These are phyloP conservation scores for Suillus bovinus DNA, from an alignment of 768 basidiomycete genomes.

Conservation along the genomic window DNA sequence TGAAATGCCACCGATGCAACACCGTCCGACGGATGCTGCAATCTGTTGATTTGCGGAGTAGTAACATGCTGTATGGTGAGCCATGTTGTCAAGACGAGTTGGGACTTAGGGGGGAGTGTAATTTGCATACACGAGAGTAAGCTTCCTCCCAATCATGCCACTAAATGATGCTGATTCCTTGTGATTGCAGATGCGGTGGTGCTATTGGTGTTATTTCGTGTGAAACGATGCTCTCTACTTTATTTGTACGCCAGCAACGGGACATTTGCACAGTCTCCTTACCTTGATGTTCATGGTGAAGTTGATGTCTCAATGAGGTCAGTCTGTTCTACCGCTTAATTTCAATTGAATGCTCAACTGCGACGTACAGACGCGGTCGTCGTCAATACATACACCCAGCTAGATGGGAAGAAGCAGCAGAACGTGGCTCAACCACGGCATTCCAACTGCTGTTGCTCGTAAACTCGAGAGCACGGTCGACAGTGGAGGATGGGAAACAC, in stretches of 20 bases:
- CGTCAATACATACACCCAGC: slow-evolving; percentile 84
- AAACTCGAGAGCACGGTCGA: slow-evolving; percentile 87
- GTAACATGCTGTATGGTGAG: slow-evolving; percentile 86
- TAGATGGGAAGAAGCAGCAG: slow-evolving; percentile 88
- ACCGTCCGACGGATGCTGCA: slow-evolving; percentile 84
- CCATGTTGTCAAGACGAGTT: slow-evolving; percentile 76
- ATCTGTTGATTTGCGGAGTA: slow-evolving; percentile 90
- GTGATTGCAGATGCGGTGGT: slow-evolving; percentile 74
- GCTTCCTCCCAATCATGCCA: slow-evolving; percentile 37
- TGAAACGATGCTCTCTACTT: slow-evolving; percentile 88
- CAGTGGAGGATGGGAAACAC: slow-evolving; percentile 90
- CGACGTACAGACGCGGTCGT: slow-evolving; percentile 69
- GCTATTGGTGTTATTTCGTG: slow-evolving; percentile 90
- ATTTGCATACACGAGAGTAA: slow-evolving; percentile 92
- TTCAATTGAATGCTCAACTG: neutral
- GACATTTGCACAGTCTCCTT: slow-evolving; percentile 86
- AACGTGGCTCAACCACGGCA: slow-evolving; percentile 86
- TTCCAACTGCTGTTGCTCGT: slow-evolving; percentile 87
- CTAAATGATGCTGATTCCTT: slow-evolving; percentile 5
- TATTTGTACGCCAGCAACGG: slow-evolving; percentile 89
- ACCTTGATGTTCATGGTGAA: slow-evolving; percentile 93
- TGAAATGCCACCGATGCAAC: slow-evolving; percentile 76
- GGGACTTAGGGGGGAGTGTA: slow-evolving; percentile 81
- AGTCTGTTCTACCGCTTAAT: slow-evolving; percentile 18
- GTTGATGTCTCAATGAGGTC: slow-evolving; percentile 91